These are phyloP conservation scores for Cruciata laevipes DNA, from an alignment of 257 asterid species.

Conservation along the genomic window DNA sequence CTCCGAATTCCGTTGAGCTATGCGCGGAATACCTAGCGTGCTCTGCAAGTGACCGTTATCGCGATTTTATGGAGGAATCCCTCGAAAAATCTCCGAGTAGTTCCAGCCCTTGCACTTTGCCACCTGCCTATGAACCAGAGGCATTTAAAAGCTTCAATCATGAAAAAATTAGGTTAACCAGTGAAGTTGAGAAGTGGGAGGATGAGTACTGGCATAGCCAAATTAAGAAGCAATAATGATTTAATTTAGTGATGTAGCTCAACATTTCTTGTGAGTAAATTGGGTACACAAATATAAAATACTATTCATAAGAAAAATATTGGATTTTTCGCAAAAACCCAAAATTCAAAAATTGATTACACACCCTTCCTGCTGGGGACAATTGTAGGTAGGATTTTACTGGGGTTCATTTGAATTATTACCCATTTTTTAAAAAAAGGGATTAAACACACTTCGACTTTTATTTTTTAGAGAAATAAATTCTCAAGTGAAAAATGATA, in stretches of 20 bases:
- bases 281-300: no score
- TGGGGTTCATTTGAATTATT: no score
- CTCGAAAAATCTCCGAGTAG: constrained; percentile 55
- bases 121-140: constrained; percentile 56
- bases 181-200: constrained; percentile 68
- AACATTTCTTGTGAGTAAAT: background rate
- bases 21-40: constrained; percentile 71
- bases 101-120: constrained; percentile 56
- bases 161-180: constrained; percentile 28
- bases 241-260: background rate
- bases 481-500: no score
- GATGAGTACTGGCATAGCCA: constrained; percentile 45
- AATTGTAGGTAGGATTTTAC: no score
- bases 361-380: no score
- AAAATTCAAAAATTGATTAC: no score
- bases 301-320: no score
- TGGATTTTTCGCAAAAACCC: no score
- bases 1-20: constrained; percentile 47
- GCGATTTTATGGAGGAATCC: constrained; percentile 67
- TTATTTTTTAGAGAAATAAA: no score
- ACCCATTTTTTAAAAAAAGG: no score
- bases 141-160: constrained; percentile 36
- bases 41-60: constrained; percentile 33
- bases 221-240: constrained; percentile 7
- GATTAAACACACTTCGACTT: no score